Evolutionary conservation across 352 stramenopile species (phyloP).

Genomic region (Globisporangium nunn): DNA sequence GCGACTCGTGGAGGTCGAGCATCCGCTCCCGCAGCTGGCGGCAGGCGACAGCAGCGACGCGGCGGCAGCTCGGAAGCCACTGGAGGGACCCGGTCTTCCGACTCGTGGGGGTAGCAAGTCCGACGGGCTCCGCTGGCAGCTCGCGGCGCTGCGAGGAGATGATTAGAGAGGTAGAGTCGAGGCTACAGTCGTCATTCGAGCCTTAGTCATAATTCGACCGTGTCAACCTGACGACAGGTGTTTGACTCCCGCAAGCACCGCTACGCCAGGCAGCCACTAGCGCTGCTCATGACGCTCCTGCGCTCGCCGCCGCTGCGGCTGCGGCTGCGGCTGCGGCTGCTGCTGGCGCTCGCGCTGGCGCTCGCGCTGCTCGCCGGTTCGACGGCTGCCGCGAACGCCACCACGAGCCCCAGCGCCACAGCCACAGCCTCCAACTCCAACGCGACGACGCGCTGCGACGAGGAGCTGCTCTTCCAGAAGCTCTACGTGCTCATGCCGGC

Average conservation of each 20-base stretch:
- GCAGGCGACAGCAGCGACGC: background rate
- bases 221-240: no score
- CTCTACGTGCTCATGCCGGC: slow-evolving; percentile 42
- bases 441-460: slow-evolving; percentile 17
- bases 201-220: no score
- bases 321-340: background rate
- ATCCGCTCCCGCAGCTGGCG: slow-evolving; percentile 11
- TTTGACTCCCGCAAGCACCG: background rate
- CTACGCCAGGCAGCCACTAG: no score
- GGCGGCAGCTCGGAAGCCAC: no score
- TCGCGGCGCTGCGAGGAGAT: slow-evolving; percentile 4
- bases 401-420: no score
- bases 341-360: background rate
- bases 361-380: slow-evolving; percentile 1
- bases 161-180: no score
- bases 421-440: slow-evolving; percentile 1
- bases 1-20: slow-evolving; percentile 16
- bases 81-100: background rate
- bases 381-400: background rate
- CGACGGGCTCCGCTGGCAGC: slow-evolving; percentile 2
- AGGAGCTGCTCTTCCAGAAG: slow-evolving; percentile 36
- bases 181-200: no score
- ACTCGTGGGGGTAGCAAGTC: background rate
- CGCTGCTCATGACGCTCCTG: background rate
- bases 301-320: background rate